Evolutionary conservation across 768 basidiomycete genomes (phyloP).

Genomic region (Kwoniella botswanensis): DNA sequence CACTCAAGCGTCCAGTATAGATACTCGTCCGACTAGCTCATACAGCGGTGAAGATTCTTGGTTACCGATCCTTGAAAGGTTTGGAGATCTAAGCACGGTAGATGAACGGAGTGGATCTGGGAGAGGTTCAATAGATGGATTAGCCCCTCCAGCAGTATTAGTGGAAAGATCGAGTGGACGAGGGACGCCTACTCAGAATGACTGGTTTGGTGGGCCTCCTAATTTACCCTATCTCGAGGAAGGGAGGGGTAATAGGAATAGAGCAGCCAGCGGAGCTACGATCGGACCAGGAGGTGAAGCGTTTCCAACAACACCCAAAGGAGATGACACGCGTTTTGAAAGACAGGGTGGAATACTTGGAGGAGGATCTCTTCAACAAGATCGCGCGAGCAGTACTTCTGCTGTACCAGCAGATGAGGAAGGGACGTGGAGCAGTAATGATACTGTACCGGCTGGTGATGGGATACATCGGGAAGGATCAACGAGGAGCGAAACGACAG

Average conservation of each 20-base stretch:
- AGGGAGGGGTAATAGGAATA: conserved; percentile 12
- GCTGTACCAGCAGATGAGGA: conserved; percentile 16
- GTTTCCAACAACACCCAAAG: conserved; percentile 9
- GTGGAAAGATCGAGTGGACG: conserved; percentile 22
- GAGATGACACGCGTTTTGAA: conserved; percentile 12
- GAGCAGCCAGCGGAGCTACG: conserved; percentile 25
- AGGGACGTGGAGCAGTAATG: conserved; percentile 26
- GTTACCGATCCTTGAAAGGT: conserved; percentile 21
- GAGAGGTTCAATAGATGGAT: background rate
- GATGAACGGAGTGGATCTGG: background rate
- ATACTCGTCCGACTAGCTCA: conserved; percentile 13
- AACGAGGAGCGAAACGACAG: conserved; percentile 1
- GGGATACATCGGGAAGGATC: conserved; percentile 12
- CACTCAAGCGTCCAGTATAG: conserved; percentile 9
- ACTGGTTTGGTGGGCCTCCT: conserved; percentile 26
- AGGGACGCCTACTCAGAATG: conserved; percentile 34
- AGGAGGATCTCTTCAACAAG: conserved; percentile 1
- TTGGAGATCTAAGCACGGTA: conserved; percentile 21
- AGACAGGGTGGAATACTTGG: conserved; percentile 20
- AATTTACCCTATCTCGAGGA: conserved; percentile 16
- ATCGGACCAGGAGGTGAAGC: conserved; percentile 18
- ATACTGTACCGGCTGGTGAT: conserved; percentile 12
- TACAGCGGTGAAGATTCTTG: conserved; percentile 22
- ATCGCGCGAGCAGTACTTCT: background rate
- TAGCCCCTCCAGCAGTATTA: background rate